phyloP scores from a whole-genome alignment of 257 asterid genomes.

The Henckelia pumila region DNA sequence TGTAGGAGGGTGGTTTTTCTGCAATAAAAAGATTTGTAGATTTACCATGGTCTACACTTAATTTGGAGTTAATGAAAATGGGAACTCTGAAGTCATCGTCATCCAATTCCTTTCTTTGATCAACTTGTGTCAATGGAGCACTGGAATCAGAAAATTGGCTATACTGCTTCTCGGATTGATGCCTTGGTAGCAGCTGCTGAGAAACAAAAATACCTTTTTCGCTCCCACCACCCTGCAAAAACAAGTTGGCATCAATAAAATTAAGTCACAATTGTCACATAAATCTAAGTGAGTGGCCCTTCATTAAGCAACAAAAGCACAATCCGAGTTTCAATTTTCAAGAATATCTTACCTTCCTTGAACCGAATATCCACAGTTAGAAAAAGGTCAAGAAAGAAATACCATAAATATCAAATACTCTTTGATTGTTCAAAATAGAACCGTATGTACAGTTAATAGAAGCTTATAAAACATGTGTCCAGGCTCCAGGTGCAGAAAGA shows the following conservation, averaged over 20 bases:
- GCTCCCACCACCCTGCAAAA: slow-evolving; percentile 49
- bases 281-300: too few relatives aligned
- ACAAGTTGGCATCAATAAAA: slow-evolving; percentile 10
- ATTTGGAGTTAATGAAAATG: slow-evolving; percentile 37
- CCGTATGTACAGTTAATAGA: too few relatives aligned
- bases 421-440: too few relatives aligned
- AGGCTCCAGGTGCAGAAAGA: too few relatives aligned
- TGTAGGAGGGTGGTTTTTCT: slow-evolving; percentile 36
- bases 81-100: slow-evolving; percentile 80
- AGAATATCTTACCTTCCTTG: background rate
- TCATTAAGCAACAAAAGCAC: too few relatives aligned
- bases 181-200: slow-evolving; percentile 33
- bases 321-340: background rate
- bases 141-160: slow-evolving; percentile 30
- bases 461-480: too few relatives aligned
- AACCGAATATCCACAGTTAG: background rate
- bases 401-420: background rate
- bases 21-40: slow-evolving; percentile 7
- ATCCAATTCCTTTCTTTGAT: slow-evolving; percentile 42
- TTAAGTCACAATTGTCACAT: background rate
- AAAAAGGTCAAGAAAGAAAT: background rate
- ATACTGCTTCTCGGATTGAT: slow-evolving; percentile 43
- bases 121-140: slow-evolving; percentile 32
- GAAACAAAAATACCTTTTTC: slow-evolving; percentile 40
- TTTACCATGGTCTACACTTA: slow-evolving; percentile 35